A percentile compares a stretch with the other conserved stretches of the same genome.
phyloP scores from a whole-genome alignment of 768 basidiomycete genomes.

The Lactarius akahatsu region DNA sequence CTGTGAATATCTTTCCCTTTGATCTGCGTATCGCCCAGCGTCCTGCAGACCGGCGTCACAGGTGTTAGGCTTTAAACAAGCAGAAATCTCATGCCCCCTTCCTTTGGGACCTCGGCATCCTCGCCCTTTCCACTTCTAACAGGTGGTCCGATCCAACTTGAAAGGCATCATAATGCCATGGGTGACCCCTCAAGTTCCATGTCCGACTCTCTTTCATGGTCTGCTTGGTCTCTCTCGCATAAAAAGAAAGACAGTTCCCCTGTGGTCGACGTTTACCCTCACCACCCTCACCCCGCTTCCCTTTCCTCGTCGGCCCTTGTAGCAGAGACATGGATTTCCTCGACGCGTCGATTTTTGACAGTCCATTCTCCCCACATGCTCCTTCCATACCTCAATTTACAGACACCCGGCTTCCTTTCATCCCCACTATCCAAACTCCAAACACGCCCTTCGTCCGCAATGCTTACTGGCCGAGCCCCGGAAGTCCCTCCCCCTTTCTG shows the following conservation, averaged over 20 bases:
- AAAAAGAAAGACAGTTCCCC: constrained; percentile 2
- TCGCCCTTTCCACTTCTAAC: not conserved
- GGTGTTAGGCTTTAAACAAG: not conserved
- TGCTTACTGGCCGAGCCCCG: not conserved
- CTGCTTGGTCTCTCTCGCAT: constrained; percentile 8
- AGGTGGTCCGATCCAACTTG: constrained; percentile 5
- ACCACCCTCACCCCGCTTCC: not conserved
- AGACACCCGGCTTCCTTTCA: constrained; percentile 7
- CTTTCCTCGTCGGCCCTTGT: not conserved
- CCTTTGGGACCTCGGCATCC: not conserved
- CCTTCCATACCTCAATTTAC: not conserved
- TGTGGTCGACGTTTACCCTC: not conserved
- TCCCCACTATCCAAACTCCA: not conserved
- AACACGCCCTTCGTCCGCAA: not conserved
- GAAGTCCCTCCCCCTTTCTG: not conserved
- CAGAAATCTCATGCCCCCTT: not conserved
- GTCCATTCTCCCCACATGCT: not conserved
- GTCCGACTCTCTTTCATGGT: constrained; percentile 21
- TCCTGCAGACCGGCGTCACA: not conserved
- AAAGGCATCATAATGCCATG: constrained; percentile 10
- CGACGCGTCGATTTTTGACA: not conserved
- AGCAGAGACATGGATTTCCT: constrained; percentile 1
- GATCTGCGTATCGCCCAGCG: constrained; percentile 1
- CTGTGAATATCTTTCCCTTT: not conserved
- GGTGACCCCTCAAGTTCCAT: not conserved